Percentiles rank a stretch among this genome's conserved stretches.
Evolutionary conservation across 2,329 filamentous ascomycete species (phyloP).

Genomic region (Lasiodiplodia sp.): DNA sequence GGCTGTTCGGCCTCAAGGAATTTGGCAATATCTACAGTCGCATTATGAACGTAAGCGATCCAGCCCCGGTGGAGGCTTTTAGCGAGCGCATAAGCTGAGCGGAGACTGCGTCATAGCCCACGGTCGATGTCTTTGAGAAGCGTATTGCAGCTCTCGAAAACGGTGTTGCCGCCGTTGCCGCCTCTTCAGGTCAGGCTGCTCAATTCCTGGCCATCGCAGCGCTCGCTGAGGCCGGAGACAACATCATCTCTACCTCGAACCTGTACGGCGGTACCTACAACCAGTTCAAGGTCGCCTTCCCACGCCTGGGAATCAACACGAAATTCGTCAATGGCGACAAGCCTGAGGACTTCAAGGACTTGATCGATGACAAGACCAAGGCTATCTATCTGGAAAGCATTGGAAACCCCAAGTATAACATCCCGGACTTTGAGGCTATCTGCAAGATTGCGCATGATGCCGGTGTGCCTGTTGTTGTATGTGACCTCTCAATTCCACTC

Average conservation of each 20-base stretch:
- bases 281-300: constrained; percentile 90
- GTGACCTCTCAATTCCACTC: constrained; percentile 30
- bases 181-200: constrained; percentile 85
- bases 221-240: constrained; percentile 87
- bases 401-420: constrained; percentile 91
- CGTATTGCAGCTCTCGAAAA: constrained; percentile 94
- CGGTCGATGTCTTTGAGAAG: constrained; percentile 95
- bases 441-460: constrained; percentile 77
- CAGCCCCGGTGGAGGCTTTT: background rate
- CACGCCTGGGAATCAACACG: constrained; percentile 84
- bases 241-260: constrained; percentile 90
- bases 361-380: constrained; percentile 93
- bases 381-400: constrained; percentile 91
- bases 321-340: constrained; percentile 88
- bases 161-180: constrained; percentile 83
- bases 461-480: constrained; percentile 63
- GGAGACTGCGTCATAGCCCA: constrained; percentile 66
- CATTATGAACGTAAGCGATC: constrained; percentile 80
- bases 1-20: constrained; percentile 96
- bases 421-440: constrained; percentile 89
- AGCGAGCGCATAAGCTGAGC: constrained; percentile 16
- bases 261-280: constrained; percentile 97
- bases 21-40: constrained; percentile 98
- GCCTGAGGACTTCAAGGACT: constrained; percentile 76
- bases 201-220: constrained; percentile 90